Percentiles rank a stretch among this genome's conserved stretches.
Evolutionary conservation across 1,139 yeast species (phyloP).

Genomic region (Pneumocystis jirovecii): DNA sequence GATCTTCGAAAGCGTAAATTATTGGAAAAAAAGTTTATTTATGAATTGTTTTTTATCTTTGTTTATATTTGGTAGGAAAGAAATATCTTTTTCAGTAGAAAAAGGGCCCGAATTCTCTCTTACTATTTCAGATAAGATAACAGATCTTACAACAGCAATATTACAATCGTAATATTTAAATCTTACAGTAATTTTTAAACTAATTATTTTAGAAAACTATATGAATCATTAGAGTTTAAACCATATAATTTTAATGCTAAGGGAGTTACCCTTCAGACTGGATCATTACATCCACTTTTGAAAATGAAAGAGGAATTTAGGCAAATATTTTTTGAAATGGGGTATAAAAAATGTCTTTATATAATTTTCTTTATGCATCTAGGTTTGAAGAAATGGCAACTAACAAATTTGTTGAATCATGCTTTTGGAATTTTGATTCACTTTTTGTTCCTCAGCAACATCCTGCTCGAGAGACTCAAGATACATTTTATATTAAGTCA

Average conservation of each 20-base stretch:
- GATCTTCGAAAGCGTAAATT: slow-evolving; percentile 93
- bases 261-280: slow-evolving; percentile 73
- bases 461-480: slow-evolving; percentile 98
- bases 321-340: slow-evolving; percentile 93
- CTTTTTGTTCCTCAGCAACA: slow-evolving; percentile 97
- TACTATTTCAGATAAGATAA: slow-evolving; percentile 66
- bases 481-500: slow-evolving; percentile 91
- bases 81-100: slow-evolving; percentile 54
- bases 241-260: slow-evolving; percentile 93
- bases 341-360: slow-evolving; percentile 22
- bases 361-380: neutral
- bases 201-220: slow-evolving; percentile 40
- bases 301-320: slow-evolving; percentile 96
- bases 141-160: slow-evolving; percentile 93
- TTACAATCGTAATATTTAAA: slow-evolving; percentile 26
- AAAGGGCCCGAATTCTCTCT: slow-evolving; percentile 79
- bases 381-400: slow-evolving; percentile 93
- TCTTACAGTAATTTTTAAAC: neutral
- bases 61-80: slow-evolving; percentile 28
- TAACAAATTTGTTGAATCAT: slow-evolving; percentile 91
- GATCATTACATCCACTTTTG: slow-evolving; percentile 91
- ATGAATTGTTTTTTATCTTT: neutral
- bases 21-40: slow-evolving; percentile 32
- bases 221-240: slow-evolving; percentile 78
- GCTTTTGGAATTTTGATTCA: slow-evolving; percentile 98